Percentiles rank a stretch among this genome's conserved stretches.
Evolutionary conservation across 140 eudicot genomes (phyloP).

Genomic region (Ambrosia hybrid): DNA sequence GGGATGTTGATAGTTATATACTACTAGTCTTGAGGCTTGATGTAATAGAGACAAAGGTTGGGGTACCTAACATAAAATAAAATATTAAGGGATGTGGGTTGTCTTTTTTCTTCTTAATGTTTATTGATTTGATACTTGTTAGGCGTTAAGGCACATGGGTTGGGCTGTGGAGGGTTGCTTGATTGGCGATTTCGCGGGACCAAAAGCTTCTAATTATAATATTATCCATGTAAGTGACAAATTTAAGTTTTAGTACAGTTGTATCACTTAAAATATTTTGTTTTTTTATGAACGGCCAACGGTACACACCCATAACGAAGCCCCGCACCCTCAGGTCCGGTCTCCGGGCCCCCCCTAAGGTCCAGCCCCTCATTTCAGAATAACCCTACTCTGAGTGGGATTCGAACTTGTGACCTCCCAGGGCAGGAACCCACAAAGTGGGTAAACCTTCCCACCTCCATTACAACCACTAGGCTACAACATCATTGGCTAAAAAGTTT

Average conservation of each 20-base stretch:
- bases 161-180: slow-evolving; percentile 36
- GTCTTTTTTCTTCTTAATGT: slow-evolving; percentile 12
- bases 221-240: neutral
- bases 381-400: too few relatives aligned
- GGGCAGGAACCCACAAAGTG: too few relatives aligned
- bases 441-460: too few relatives aligned
- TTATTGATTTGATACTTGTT: slow-evolving; percentile 6
- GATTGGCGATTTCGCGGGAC: slow-evolving; percentile 52
- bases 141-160: slow-evolving; percentile 34
- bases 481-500: too few relatives aligned
- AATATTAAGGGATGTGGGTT: slow-evolving; percentile 24
- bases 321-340: too few relatives aligned
- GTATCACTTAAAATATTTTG: neutral
- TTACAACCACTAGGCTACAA: too few relatives aligned
- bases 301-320: too few relatives aligned
- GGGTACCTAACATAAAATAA: slow-evolving; percentile 28
- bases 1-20: slow-evolving; percentile 30
- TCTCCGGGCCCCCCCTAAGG: too few relatives aligned
- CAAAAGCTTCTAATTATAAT: slow-evolving; percentile 11
- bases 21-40: slow-evolving; percentile 15
- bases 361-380: too few relatives aligned
- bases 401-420: too few relatives aligned
- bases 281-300: too few relatives aligned
- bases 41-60: slow-evolving; percentile 33
- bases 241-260: neutral